Conservation (phyloP, 1,139 yeast genomes). For the Pichia sp. region DNA sequence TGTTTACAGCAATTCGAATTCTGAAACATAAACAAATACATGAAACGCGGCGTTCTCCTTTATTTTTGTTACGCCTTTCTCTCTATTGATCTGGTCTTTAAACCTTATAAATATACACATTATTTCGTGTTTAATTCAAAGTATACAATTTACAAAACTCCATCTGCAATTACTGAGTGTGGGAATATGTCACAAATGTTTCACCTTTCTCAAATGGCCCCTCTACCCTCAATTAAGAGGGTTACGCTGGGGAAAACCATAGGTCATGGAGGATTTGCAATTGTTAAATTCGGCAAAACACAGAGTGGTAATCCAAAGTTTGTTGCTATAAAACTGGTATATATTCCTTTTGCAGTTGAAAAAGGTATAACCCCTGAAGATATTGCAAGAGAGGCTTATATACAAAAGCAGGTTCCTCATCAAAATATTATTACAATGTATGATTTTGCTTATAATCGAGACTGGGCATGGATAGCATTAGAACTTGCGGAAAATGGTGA, state of each 20-base stretch:
- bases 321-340: slow-evolving; percentile 53
- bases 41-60: neutral
- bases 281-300: slow-evolving; percentile 28
- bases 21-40: too few species aligned
- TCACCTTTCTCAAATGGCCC: slow-evolving; percentile 29
- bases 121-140: too few species aligned
- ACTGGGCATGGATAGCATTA: slow-evolving; percentile 57
- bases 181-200: slow-evolving; percentile 19
- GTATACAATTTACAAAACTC: too few species aligned
- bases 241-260: slow-evolving; percentile 29
- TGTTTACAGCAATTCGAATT: too few species aligned
- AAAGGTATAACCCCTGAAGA: slow-evolving; percentile 41
- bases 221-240: slow-evolving; percentile 21
- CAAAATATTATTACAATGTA: slow-evolving; percentile 49
- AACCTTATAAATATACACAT: too few species aligned
- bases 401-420: slow-evolving; percentile 51
- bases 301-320: slow-evolving; percentile 20
- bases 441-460: slow-evolving; percentile 44
- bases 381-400: slow-evolving; percentile 44
- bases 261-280: slow-evolving; percentile 33
- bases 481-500: slow-evolving; percentile 69
- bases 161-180: too few species aligned
- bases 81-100: too few species aligned
- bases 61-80: too few species aligned
- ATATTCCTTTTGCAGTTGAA: slow-evolving; percentile 39